These are phyloP conservation scores for Paramyrothecium roridum DNA, from an alignment of 2,329 filamentous ascomycete genomes.

Conservation along the genomic window DNA sequence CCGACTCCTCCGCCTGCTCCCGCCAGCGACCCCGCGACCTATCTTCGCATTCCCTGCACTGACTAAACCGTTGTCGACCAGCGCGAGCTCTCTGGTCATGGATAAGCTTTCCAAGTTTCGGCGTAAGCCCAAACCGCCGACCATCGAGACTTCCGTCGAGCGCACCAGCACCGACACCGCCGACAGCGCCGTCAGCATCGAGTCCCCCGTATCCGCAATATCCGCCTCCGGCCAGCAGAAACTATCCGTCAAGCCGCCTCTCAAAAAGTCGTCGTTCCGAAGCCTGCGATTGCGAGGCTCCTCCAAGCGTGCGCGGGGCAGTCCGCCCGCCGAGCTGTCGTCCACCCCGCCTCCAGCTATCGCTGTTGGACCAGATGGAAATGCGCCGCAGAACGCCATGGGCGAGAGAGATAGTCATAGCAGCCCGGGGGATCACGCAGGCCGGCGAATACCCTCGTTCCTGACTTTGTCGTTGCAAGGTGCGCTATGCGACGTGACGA, in stretches of 20 bases:
- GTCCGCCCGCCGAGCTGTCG: constrained; percentile 32
- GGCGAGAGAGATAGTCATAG: constrained; percentile 12
- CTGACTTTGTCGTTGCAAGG: constrained; percentile 32
- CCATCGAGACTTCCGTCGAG: constrained; percentile 37
- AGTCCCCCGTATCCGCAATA: not conserved
- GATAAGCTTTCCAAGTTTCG: constrained; percentile 40
- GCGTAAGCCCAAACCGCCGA: constrained; percentile 40
- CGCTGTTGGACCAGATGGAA: constrained; percentile 33
- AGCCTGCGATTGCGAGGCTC: constrained; percentile 41
- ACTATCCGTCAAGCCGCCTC: constrained; percentile 14
- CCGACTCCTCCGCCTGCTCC: not conserved
- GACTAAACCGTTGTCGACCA: not conserved
- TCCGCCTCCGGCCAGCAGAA: constrained; percentile 10
- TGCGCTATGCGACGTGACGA: constrained; percentile 14
- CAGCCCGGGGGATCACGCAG: constrained; percentile 8
- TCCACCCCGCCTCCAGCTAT: constrained; percentile 23
- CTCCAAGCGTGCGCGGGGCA: constrained; percentile 42
- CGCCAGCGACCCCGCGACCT: not conserved
- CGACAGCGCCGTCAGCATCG: constrained; percentile 18
- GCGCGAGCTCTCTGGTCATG: constrained; percentile 21
- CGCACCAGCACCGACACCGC: constrained; percentile 23
- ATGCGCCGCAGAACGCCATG: constrained; percentile 18
- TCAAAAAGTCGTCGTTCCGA: constrained; percentile 38
- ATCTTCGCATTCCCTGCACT: not conserved
- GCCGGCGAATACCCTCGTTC: constrained; percentile 33